These are phyloP conservation scores for Tubosaeta sp. DNA, from an alignment of 768 basidiomycete genomes.

Conservation along the genomic window DNA sequence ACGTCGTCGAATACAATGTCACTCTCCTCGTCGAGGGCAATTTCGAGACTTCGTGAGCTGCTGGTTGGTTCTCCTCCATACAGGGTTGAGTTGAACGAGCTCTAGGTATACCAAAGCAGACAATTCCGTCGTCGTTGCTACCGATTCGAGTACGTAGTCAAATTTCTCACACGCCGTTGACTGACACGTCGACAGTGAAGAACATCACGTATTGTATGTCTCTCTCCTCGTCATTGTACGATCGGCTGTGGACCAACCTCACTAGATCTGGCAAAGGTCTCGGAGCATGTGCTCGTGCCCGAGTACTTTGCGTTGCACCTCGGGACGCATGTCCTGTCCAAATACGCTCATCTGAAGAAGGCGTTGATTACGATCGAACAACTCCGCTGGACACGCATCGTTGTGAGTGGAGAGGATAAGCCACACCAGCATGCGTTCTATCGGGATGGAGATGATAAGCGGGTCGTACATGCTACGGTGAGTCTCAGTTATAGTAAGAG, in stretches of 20 bases:
- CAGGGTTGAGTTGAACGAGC: not conserved
- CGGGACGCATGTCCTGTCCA: conserved; percentile 75
- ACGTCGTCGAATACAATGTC: conserved; percentile 83
- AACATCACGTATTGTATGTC: conserved; percentile 60
- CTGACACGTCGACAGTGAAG: conserved; percentile 43
- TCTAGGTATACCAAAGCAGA: conserved; percentile 84
- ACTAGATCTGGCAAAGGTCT: conserved; percentile 80
- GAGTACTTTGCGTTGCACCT: conserved; percentile 88
- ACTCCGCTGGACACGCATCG: conserved; percentile 81
- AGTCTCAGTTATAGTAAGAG: conserved; percentile 13
- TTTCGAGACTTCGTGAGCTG: conserved; percentile 61
- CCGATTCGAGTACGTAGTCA: conserved; percentile 72
- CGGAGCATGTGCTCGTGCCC: conserved; percentile 78
- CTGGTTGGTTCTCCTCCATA: not conserved
- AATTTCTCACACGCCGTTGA: not conserved
- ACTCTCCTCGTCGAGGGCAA: conserved; percentile 78
- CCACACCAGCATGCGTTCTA: conserved; percentile 79
- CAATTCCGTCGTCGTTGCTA: conserved; percentile 85
- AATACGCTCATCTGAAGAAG: conserved; percentile 72
- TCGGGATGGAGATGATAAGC: conserved; percentile 89
- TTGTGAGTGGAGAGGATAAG: conserved; percentile 39
- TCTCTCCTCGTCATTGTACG: not conserved
- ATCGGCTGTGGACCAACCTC: not conserved
- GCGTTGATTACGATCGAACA: conserved; percentile 70
- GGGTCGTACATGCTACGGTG: conserved; percentile 57